Evolutionary conservation across 2,329 filamentous ascomycete species (phyloP), one percentile per base, ranked within the genome.

Genomic region (Shiraia bambusicola): DNA sequence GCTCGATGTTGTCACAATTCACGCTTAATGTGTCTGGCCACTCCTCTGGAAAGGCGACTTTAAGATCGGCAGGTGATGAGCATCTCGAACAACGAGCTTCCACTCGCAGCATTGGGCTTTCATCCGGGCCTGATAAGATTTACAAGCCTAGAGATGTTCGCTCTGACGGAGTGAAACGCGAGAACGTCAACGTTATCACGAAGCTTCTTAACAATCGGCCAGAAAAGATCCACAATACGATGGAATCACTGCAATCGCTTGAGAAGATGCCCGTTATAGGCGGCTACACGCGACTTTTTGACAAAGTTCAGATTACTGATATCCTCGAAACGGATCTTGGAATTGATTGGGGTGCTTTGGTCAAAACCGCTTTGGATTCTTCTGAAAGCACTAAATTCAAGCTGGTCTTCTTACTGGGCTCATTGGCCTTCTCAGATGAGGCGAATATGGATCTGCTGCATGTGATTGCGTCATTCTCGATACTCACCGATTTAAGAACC

Each of bases 371-470:
- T 27, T 55, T 63, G 15, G 28, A 53, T 1, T 54, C 56, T 1
- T 44, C 37, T 0, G 13, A 11, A 2, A 19, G 58, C 9, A 62
- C 70, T 15, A 51, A 44, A 9, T 71, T 67, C 36, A 48, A 37
- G 2, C 49, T 79, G 12, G 75, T 76, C 60, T 79, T 79, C 37
- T 43, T 74, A 0, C 62, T 79, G 8, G 70, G 67, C 1, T 50
- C 69, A 0, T 54, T 81, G n/a, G 66, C 72, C 0, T 81, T 74
- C 44, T 54, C 63, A 0, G 17, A 56, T 0, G 49, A 63, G 19
- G 58, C 61, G 1, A 58, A 76, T n/a, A 69, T 76, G 54, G 50
- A 57, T 1, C 31, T 75, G 0, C 32, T 81, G 1, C 65, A 69
- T 29, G 61, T 70, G 0, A 50, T 83, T 1, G 60, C 74, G 4